Base-by-base conservation (phyloP, 139 green algal species). In the Chlamydomonas sp. region DNA sequence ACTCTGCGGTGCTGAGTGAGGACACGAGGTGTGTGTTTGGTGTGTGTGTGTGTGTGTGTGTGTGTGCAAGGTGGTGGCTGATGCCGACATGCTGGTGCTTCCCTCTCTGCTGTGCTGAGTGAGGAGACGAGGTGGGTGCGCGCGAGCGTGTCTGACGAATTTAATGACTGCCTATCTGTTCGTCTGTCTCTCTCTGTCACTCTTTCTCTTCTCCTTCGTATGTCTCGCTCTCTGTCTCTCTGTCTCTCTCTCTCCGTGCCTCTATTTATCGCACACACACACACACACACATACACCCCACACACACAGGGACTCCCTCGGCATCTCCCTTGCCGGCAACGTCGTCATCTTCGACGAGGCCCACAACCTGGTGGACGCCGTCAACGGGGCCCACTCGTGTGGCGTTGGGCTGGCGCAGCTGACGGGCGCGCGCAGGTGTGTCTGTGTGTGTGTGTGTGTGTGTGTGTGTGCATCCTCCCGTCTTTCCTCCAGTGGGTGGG, bases 301-400 rank as follows among this genome's bases (percentile, higher is more conserved):
- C 47, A 16, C 22, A 57, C 47, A 28, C 31, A 58, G 71, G 34
- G 37, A 48, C 29, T 63, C 65, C 34, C 57, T 78, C 29, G 76
- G 76, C 13, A 37, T 81, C 28, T 16, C 28, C 3, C 71, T 81
- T 50, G 50, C 67, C 22, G 81, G 70, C 8, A 37, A 57, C 20
- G 84, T 98, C 24, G 76, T 99, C 8, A 78, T 99, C 16, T 73
- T 99, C 16, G 94, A 99, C 69, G 94, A 99, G 83, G 94, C 90
- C 2, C 94, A 99, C 86, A 99, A 99, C 83, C 82, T 98, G 60
- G 84, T 88, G 59, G 78, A 91, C 49, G 87, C 87, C 3, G 79
- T 97, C 48, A 89, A 89, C 69, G 69, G 34, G 58, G 76, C 81
- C 16, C 87, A 96, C 84, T 87, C 81, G 34, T 79, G 82, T 1